phyloP scores from a whole-genome alignment of 345 rosid species.

The thale cress (Arabidopsis thaliana) region DNA sequence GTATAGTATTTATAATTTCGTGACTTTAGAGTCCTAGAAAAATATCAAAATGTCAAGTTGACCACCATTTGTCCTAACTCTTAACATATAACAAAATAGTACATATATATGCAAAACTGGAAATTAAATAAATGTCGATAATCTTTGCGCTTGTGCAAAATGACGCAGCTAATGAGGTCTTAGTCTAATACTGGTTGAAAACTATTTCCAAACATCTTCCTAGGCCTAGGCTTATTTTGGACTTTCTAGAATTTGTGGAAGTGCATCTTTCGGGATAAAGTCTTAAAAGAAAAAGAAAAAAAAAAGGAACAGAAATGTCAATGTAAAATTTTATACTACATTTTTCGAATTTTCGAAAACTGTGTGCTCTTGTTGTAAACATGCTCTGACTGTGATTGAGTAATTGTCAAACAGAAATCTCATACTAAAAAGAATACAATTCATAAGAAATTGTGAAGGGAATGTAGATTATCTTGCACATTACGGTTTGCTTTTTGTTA shows the following conservation, averaged over 20 bases:
- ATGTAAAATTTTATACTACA: not conserved
- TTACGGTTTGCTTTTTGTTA: constrained; percentile 28
- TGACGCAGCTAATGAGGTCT: too few relatives aligned
- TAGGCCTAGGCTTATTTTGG: too few relatives aligned
- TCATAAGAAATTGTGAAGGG: constrained; percentile 21
- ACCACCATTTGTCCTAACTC: not conserved
- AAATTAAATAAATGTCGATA: too few relatives aligned
- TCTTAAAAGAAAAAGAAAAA: too few relatives aligned
- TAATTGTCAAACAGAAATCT: constrained; percentile 2
- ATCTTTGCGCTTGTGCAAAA: too few relatives aligned
- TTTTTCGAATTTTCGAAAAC: not conserved
- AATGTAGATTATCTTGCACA: constrained; percentile 37
- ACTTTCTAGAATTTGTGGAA: too few relatives aligned
- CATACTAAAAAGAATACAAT: not conserved
- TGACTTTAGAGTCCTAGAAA: not conserved
- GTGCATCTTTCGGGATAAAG: too few relatives aligned
- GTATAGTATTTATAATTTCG: not conserved
- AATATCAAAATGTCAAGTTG: not conserved
- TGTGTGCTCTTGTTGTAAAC: constrained; percentile 21
- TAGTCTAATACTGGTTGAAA: too few relatives aligned
- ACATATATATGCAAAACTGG: not conserved
- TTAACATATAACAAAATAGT: not conserved
- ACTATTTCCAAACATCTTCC: too few relatives aligned
- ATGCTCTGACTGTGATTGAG: constrained; percentile 28
- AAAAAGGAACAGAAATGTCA: too few relatives aligned